A percentile compares a stretch with the other conserved stretches of the same genome.
Evolutionary conservation across 768 basidiomycete genomes (phyloP).

Genomic region (Macrolepiota fuliginosa): DNA sequence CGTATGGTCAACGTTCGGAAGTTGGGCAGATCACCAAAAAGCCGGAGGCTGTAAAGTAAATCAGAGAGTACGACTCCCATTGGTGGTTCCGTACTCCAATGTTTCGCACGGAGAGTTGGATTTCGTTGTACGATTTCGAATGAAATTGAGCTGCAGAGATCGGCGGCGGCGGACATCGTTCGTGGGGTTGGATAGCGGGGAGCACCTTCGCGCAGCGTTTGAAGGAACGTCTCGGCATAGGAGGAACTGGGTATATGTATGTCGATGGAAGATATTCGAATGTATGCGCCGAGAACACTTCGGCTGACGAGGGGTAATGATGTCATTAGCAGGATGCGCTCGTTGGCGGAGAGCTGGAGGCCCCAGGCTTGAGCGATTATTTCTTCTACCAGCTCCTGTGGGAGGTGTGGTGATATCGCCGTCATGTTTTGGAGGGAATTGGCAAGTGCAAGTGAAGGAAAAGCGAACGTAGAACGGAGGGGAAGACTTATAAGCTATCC

Average conservation of each 20-base stretch:
- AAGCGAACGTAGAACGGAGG: not conserved
- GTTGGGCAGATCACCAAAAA: constrained; percentile 17
- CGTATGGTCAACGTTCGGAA: constrained; percentile 20
- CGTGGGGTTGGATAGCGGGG: constrained; percentile 9
- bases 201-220: constrained; percentile 3
- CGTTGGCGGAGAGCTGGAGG: constrained; percentile 21
- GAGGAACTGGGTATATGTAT: constrained; percentile 29
- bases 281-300: constrained; percentile 26
- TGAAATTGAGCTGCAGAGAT: constrained; percentile 9
- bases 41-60: constrained; percentile 19
- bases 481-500: not conserved
- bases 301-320: constrained; percentile 27
- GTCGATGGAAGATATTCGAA: constrained; percentile 27
- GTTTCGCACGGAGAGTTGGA: not conserved
- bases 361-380: constrained; percentile 31
- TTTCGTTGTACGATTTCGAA: constrained; percentile 10
- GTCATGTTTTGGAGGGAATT: not conserved
- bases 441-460: not conserved
- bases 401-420: not conserved
- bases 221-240: constrained; percentile 18
- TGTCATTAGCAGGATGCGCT: constrained; percentile 29
- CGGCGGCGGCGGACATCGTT: not conserved
- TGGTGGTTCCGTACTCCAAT: constrained; percentile 8
- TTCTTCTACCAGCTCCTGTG: constrained; percentile 11
- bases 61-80: constrained; percentile 18